Percentiles rank a stretch among this genome's conserved stretches.
Evolutionary conservation across 371 early-diverging fungal genomes (phyloP).

Genomic region (Saksenaea oblongispora): DNA sequence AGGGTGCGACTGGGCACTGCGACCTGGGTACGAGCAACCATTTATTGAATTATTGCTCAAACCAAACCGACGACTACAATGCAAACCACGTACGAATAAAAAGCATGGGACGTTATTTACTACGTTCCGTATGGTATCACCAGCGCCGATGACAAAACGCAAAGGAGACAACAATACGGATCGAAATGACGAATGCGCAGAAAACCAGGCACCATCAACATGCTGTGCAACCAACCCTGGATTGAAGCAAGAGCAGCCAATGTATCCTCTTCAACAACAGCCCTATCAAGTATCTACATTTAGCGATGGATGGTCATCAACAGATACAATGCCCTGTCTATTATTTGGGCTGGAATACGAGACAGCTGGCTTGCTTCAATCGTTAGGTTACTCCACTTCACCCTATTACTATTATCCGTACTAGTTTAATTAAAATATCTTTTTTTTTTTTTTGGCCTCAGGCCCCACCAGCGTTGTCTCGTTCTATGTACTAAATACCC

Average conservation of each 20-base stretch:
- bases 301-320: background rate
- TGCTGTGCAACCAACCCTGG: background rate
- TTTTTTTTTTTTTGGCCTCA: background rate
- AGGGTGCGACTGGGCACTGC: slow-evolving; percentile 87
- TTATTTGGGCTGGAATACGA: background rate
- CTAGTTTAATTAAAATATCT: background rate
- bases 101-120: background rate
- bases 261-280: background rate
- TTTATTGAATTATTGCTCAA: slow-evolving; percentile 42
- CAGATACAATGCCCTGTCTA: background rate
- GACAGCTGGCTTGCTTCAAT: background rate
- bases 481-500: background rate
- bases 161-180: background rate
- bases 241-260: background rate
- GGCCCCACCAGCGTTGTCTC: no score
- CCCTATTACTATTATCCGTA: background rate
- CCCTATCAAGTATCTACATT: background rate
- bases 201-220: background rate
- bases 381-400: background rate
- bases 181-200: background rate
- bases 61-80: slow-evolving; percentile 25
- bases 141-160: background rate
- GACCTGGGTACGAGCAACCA: slow-evolving; percentile 47
- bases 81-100: background rate
- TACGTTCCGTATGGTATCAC: background rate